Base-by-base conservation (phyloP, 345 rosid genomes). In the Eutrema japonicum region DNA sequence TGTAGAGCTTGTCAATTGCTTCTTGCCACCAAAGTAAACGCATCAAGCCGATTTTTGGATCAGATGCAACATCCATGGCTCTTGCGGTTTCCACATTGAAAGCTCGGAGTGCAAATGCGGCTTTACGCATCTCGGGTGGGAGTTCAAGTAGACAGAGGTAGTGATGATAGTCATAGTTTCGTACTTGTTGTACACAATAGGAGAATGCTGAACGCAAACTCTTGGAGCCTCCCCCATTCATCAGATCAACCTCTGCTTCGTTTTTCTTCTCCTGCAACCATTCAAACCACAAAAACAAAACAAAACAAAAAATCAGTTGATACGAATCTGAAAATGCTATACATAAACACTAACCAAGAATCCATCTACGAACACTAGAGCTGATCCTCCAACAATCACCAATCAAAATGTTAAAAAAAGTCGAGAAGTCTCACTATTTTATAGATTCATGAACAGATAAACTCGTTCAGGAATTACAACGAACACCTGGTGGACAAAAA, bases 11-110 rank as follows among this genome's bases (percentile, higher is more conserved):
- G 73, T 91, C 97, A 38, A 94, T 84, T 35, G 87, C 88, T 74
- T 94, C 98, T 84, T 88, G 85, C 98, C 98, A 89, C 98, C 98
- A 91, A 13, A 91, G 78, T 45, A 94, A 86, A 41, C 95, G 89
- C 97, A 89, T 91, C 33, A 94, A 89, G 8, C 97, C 98, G 42
- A 94, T 88, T 50, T 79, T 87, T 59, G 96, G 93, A 78, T 94
- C 95, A 53, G 98, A 94, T 57, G 98, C 91, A 64, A 91, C 83
- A 71, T 94, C 98, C 90, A 89, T 87, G 29, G 98, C 98, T 85
- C 83, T 88, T 53, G 98, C 85, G 13, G 96, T 89, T 80, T 94
- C 98, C 14, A 94, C 87, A 66, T 94, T 91, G 82, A 94, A 87
- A n/a, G 98, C 89, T 0, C 93, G 87, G 64, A 94, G 90, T 27